These are phyloP conservation scores for Alnus rubra DNA, from an alignment of 306 rosid genomes.

Conservation along the genomic window DNA sequence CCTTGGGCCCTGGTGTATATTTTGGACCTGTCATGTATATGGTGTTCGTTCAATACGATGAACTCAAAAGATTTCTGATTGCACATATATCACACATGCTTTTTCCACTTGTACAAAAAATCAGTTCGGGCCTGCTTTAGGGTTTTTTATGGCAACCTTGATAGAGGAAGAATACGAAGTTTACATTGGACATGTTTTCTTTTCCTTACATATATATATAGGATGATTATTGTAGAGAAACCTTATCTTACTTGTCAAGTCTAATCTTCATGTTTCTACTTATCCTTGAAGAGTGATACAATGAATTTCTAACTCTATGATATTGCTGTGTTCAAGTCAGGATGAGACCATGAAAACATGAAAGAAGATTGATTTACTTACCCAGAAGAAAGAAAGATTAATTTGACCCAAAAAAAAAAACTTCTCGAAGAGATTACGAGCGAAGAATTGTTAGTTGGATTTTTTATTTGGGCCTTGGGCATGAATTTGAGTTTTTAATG, in stretches of 20 bases:
- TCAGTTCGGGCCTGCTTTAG: background rate
- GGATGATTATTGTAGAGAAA: background rate
- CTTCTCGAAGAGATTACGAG: background rate
- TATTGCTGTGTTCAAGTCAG: background rate
- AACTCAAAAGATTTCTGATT: background rate
- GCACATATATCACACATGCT: background rate
- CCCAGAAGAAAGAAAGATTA: too few relatives aligned
- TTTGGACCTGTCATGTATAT: background rate
- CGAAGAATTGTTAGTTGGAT: background rate
- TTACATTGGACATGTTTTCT: background rate
- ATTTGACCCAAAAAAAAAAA: background rate
- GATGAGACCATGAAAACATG: background rate
- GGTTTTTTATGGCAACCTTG: slow-evolving; percentile 1
- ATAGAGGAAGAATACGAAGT: background rate
- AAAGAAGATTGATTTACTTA: background rate
- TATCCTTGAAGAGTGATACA: background rate
- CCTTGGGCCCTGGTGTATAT: background rate
- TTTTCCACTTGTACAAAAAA: too few relatives aligned
- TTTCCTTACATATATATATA: background rate
- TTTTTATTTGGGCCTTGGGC: too few relatives aligned
- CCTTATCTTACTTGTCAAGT: background rate
- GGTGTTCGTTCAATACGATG: background rate
- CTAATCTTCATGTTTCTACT: background rate
- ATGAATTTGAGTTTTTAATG: too few relatives aligned
- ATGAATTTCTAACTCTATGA: background rate